phyloP scores from a whole-genome alignment of 2,329 filamentous ascomycete genomes.

The Penicillium corylophilum region DNA sequence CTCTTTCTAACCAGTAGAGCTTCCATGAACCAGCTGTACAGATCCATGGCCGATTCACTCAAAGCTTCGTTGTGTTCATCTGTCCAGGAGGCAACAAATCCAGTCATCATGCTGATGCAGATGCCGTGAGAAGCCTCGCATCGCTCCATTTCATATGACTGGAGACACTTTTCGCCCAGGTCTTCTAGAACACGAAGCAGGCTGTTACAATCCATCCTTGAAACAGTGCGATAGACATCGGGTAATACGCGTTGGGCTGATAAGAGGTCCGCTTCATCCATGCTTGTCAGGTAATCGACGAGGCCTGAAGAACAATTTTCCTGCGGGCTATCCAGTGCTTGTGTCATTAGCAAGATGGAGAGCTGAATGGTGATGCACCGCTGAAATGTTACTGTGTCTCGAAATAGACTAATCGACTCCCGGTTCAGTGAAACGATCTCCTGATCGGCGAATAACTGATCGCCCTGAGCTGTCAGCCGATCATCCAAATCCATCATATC shows the following conservation, averaged over 20 bases:
- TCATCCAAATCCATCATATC: constrained; percentile 48
- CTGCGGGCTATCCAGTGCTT: constrained; percentile 1
- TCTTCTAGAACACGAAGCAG: constrained; percentile 48
- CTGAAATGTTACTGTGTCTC: constrained; percentile 37
- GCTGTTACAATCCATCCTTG: constrained; percentile 33
- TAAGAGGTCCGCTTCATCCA: constrained; percentile 41
- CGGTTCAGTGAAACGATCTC: constrained; percentile 32
- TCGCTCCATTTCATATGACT: constrained; percentile 62
- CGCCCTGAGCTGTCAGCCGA: constrained; percentile 29
- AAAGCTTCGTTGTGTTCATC: constrained; percentile 58
- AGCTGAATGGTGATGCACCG: constrained; percentile 37
- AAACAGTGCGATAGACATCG: constrained; percentile 31
- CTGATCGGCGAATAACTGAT: constrained; percentile 22
- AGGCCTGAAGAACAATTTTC: constrained; percentile 13
- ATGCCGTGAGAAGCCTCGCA: constrained; percentile 71
- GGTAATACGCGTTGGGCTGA: constrained; percentile 33
- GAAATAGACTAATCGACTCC: constrained; percentile 30
- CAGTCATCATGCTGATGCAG: constrained; percentile 67
- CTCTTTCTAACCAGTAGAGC: constrained; percentile 65
- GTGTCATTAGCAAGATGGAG: constrained; percentile 28
- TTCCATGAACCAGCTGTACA: constrained; percentile 77
- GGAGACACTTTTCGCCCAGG: constrained; percentile 50
- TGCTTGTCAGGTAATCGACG: constrained; percentile 37
- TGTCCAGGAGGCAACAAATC: constrained; percentile 64
- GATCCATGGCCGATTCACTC: constrained; percentile 65